These are phyloP conservation scores for Cladosporium sp. DNA, from an alignment of 2,329 filamentous ascomycete species.

Conservation along the genomic window DNA sequence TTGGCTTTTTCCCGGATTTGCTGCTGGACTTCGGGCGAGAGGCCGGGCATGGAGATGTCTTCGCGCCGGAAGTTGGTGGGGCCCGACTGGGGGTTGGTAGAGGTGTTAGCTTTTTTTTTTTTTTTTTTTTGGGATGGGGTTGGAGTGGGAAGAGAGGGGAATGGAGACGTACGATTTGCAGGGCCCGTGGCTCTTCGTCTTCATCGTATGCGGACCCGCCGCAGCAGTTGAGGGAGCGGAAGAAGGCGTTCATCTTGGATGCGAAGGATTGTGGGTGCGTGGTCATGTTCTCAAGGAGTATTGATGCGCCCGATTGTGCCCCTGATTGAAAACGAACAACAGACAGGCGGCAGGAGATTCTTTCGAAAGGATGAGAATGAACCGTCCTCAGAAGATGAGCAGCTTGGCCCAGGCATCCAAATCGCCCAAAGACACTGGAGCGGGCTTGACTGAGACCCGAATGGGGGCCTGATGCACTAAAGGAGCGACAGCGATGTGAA, in stretches of 20 bases:
- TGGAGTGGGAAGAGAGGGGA: background rate
- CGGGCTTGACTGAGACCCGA: no score
- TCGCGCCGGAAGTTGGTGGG: conserved; percentile 32
- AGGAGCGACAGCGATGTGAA: no score
- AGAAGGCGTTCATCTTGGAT: conserved; percentile 10
- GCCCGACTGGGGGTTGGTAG: conserved; percentile 20
- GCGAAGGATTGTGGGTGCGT: background rate
- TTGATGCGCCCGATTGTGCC: no score
- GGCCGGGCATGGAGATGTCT: conserved; percentile 28
- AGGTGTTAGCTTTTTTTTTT: background rate
- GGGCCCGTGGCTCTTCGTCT: conserved; percentile 1
- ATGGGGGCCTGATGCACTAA: no score
- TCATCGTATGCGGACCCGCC: conserved; percentile 11
- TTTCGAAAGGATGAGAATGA: background rate
- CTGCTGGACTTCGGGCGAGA: conserved; percentile 24
- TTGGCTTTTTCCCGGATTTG: conserved; percentile 29
- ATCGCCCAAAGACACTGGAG: background rate
- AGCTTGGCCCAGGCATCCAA: background rate
- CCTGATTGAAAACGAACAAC: no score
- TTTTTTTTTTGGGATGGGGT: background rate
- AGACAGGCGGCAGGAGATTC: background rate
- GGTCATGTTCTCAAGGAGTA: background rate
- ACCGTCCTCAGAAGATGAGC: background rate
- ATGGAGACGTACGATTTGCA: conserved; percentile 4
- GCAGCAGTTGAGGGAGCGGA: conserved; percentile 13